Conservation (phyloP, 345 rosid genomes). For the Hibiscus mutabilis region DNA sequence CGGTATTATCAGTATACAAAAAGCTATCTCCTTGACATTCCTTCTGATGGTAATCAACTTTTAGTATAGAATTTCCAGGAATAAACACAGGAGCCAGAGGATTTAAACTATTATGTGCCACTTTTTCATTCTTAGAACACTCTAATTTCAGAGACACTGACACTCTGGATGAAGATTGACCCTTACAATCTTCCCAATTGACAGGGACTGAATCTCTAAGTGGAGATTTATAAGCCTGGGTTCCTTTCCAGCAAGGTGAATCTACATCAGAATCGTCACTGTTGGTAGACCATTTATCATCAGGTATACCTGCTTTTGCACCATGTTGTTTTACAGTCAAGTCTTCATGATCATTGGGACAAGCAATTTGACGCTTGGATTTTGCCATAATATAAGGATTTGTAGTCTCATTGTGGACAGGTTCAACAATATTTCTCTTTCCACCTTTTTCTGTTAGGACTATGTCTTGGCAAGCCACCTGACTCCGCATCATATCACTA, state of each 20-base stretch:
- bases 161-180: conserved; percentile 9
- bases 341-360: conserved; percentile 11
- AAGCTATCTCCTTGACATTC: conserved; percentile 15
- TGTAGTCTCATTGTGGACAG: not conserved
- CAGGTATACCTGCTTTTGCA: conserved; percentile 13
- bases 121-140: conserved; percentile 16
- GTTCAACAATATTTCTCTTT: conserved; percentile 4
- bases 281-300: conserved; percentile 16
- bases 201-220: conserved; percentile 4
- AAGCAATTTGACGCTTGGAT: conserved; percentile 16
- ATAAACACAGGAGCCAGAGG: conserved; percentile 49
- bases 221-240: conserved; percentile 6
- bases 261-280: conserved; percentile 47
- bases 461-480: conserved; percentile 9
- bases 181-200: conserved; percentile 15
- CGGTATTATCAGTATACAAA: conserved; percentile 21
- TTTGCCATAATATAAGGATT: not conserved
- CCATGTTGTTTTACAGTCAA: conserved; percentile 18
- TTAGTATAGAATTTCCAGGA: conserved; percentile 31
- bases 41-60: conserved; percentile 16
- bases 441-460: conserved; percentile 5
- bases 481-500: not conserved
- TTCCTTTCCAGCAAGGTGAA: conserved; percentile 69
- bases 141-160: conserved; percentile 10
- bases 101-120: conserved; percentile 28